phyloP scores from a whole-genome alignment of 495 filamentous ascomycete genomes.

The Daldinia loculata region DNA sequence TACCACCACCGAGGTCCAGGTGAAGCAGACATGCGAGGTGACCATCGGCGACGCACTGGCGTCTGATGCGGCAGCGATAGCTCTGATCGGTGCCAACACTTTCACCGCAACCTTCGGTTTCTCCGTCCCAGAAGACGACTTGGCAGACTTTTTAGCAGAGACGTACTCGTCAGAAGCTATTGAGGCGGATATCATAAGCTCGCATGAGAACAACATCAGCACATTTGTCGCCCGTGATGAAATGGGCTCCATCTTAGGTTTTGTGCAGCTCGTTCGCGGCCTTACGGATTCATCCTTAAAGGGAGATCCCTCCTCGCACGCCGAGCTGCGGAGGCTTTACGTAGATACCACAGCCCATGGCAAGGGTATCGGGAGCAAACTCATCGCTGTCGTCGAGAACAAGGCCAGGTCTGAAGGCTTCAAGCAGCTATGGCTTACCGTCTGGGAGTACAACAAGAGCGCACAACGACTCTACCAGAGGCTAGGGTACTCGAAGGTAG shows the following conservation, averaged over 20 bases:
- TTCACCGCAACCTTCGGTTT: conserved; percentile 51
- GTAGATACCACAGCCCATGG: conserved; percentile 48
- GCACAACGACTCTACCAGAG: conserved; percentile 49
- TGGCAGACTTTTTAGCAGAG: conserved; percentile 45
- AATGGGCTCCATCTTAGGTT: conserved; percentile 44
- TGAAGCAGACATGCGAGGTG: conserved; percentile 26
- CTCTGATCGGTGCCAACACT: conserved; percentile 45
- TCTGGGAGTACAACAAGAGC: conserved; percentile 52
- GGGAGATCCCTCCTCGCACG: conserved; percentile 32
- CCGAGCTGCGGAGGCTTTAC: conserved; percentile 54
- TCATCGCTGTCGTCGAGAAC: conserved; percentile 44
- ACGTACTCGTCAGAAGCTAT: conserved; percentile 44
- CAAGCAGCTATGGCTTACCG: conserved; percentile 52
- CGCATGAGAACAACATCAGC: conserved; percentile 38
- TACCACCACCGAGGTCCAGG: neutral
- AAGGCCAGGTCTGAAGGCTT: conserved; percentile 49
- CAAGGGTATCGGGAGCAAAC: conserved; percentile 46
- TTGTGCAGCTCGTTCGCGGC: conserved; percentile 48
- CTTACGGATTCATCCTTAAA: conserved; percentile 46
- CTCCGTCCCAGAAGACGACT: conserved; percentile 45
- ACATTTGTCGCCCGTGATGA: conserved; percentile 42
- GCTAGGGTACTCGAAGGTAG: conserved; percentile 46
- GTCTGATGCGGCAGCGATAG: conserved; percentile 47
- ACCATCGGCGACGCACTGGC: conserved; percentile 42
- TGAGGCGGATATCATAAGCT: conserved; percentile 40